Percentiles rank a stretch among this genome's conserved stretches.
Evolutionary conservation across 345 rosid genomes (phyloP).

Genomic region (Brassica incana): DNA sequence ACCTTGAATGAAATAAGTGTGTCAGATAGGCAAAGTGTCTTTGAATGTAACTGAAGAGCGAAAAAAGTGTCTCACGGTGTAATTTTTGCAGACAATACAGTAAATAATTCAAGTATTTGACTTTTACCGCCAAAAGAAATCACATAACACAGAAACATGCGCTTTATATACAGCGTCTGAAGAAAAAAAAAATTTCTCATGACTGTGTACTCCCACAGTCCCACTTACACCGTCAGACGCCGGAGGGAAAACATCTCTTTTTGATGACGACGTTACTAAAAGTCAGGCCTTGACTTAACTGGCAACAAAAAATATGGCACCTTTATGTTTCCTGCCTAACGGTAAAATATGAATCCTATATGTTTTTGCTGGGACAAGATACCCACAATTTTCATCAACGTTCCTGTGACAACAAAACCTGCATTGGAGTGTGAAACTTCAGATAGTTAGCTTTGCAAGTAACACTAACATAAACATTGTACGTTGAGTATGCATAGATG

Average conservation of each 20-base stretch:
- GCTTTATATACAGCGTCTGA: slow-evolving; percentile 34
- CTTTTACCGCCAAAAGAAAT: slow-evolving; percentile 8
- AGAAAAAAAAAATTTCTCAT: slow-evolving; percentile 11
- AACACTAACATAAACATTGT: not conserved
- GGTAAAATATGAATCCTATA: slow-evolving; percentile 1
- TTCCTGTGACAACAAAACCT: slow-evolving; percentile 25
- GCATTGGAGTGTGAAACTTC: slow-evolving; percentile 12
- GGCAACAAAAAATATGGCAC: slow-evolving; percentile 2
- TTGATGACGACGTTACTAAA: slow-evolving; percentile 14
- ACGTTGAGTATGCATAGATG: not conserved
- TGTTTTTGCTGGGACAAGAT: slow-evolving; percentile 4
- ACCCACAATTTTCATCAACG: slow-evolving; percentile 8
- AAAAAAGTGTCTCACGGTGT: too few relatives aligned
- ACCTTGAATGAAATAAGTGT: too few relatives aligned
- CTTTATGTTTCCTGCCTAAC: not conserved
- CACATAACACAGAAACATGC: slow-evolving; percentile 19
- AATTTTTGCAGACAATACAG: not conserved
- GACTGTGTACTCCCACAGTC: slow-evolving; percentile 3
- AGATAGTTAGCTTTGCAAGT: slow-evolving; percentile 1
- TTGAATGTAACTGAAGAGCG: too few relatives aligned
- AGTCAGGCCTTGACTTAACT: slow-evolving; percentile 1
- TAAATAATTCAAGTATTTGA: slow-evolving; percentile 9
- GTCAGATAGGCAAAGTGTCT: too few relatives aligned
- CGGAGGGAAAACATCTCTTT: slow-evolving; percentile 8
- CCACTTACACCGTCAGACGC: slow-evolving; percentile 7